Evolutionary conservation across 495 filamentous ascomycete genomes (phyloP).

Genomic region (Xylaria bambusicola): DNA sequence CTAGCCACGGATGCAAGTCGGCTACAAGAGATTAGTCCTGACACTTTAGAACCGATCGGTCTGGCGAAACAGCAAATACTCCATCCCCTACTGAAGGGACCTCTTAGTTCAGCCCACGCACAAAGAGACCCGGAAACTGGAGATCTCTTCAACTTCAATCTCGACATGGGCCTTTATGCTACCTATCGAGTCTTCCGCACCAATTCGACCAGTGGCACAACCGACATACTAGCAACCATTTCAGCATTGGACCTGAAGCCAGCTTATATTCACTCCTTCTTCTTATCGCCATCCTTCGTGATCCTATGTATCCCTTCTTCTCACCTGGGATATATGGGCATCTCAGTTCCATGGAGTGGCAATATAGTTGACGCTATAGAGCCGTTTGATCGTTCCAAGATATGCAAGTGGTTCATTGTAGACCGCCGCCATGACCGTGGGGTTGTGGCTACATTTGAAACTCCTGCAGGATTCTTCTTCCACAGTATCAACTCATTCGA

Average conservation of each 20-base stretch:
- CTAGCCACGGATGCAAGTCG: conserved; percentile 60
- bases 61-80: conserved; percentile 57
- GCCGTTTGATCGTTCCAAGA: conserved; percentile 50
- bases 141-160: conserved; percentile 78
- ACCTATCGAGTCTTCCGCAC: conserved; percentile 67
- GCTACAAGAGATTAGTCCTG: conserved; percentile 63
- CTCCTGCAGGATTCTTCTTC: conserved; percentile 69
- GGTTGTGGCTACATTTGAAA: conserved; percentile 60
- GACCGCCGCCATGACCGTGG: conserved; percentile 57
- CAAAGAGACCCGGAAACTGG: conserved; percentile 70
- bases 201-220: conserved; percentile 60
- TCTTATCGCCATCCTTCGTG: conserved; percentile 64
- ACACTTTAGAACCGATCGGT: conserved; percentile 69
- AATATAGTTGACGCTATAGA: conserved; percentile 61
- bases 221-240: conserved; percentile 70
- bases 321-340: conserved; percentile 48
- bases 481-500: conserved; percentile 77
- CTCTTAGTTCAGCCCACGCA: conserved; percentile 65
- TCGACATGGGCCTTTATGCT: conserved; percentile 44
- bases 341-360: conserved; percentile 53
- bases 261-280: conserved; percentile 76
- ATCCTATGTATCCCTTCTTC: conserved; percentile 64
- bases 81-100: conserved; percentile 67
- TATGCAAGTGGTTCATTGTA: conserved; percentile 68
- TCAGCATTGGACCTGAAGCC: conserved; percentile 41